Evolutionary conservation across 2,329 filamentous ascomycete species (phyloP), one percentile per base, ranked within the genome.

Genomic region (Sporothrix euskadiensis): DNA sequence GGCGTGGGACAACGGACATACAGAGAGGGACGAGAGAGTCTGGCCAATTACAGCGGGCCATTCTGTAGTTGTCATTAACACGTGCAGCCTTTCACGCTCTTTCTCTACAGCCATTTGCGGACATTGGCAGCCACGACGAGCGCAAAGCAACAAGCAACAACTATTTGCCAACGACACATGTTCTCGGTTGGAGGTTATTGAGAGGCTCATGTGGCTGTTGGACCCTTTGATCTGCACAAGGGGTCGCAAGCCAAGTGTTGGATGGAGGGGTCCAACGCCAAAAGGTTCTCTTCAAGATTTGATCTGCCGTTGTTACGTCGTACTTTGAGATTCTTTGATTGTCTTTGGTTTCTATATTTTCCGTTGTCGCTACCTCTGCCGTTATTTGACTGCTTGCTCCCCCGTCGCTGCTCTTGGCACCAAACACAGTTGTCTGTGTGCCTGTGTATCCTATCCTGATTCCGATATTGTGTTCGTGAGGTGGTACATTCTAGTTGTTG

Each of bases 11-110:
- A 49, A 49, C 12, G 4, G 44, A 44, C 10, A 49, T 1, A 49
- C 44, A 49, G 44, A 49, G 44, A 49, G 44, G 14, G 14, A 49
- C 44, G 41, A 44, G 41, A n/a, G 10, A 26, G 26, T 26, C 54
- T 47, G 44, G 30, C 69, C 69, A 71, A 71, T 71, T 49, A 54
- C 39, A 71, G 44, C 52, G 19, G 69, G 54, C 41, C 41, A 54
- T 12, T 30, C 35, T 26, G 19, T 26, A 10, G 39, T 14, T 49
- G 22, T 30, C 26, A 59, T 71, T 66, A 35, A 72, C 71, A 72
- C 71, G 71, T 72, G 71, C 71, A 72, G 61, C 61, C 61, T 66
- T 44, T 19, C 22, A 52, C 44, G 19, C 22, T 19, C 4, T 35
- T 57, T 35, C 68, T 41, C 35, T 35, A 22, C 41, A 30, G 52